Percentiles rank a stretch among this genome's conserved stretches.
Evolutionary conservation across 805 yeast genomes (phyloP).

Genomic region (Scheffersomyces ergatensis): DNA sequence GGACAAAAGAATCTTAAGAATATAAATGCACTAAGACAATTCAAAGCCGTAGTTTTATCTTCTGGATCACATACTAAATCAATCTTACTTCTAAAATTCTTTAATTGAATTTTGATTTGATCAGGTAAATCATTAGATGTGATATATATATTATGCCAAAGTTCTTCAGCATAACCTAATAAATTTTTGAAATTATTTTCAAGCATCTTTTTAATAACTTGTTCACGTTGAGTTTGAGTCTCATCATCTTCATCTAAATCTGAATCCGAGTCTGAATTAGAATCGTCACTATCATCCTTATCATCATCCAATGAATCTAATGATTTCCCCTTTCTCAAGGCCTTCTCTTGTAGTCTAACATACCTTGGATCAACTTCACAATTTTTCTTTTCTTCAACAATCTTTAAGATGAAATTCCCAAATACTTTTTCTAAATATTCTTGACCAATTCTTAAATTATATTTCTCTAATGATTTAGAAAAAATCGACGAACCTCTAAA

Average conservation of each 20-base stretch:
- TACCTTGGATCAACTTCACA: conserved; percentile 82
- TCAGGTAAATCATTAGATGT: conserved; percentile 76
- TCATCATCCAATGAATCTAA: conserved; percentile 15
- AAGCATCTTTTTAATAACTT: conserved; percentile 29
- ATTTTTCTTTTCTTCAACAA: conserved; percentile 48
- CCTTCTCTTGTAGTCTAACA: conserved; percentile 38
- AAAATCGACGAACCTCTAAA: conserved; percentile 86
- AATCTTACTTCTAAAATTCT: conserved; percentile 58
- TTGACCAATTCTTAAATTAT: conserved; percentile 72
- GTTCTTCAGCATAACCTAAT: conserved; percentile 46
- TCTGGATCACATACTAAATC: conserved; percentile 60
- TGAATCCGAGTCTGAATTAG: conserved; percentile 14
- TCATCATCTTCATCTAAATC: conserved; percentile 27
- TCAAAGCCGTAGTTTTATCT: conserved; percentile 53
- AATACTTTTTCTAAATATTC: conserved; percentile 73
- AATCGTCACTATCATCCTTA: conserved; percentile 14
- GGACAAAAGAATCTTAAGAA: conserved; percentile 71
- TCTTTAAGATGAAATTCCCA: conserved; percentile 60
- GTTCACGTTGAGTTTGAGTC: conserved; percentile 33
- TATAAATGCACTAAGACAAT: conserved; percentile 79
- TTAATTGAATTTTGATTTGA: conserved; percentile 62
- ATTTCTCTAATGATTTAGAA: conserved; percentile 77
- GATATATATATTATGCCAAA: conserved; percentile 65
- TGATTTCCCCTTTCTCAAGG: conserved; percentile 20
- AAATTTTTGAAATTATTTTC: conserved; percentile 50